Base-by-base conservation (phyloP, 805 yeast genomes). In the Candida montana region DNA sequence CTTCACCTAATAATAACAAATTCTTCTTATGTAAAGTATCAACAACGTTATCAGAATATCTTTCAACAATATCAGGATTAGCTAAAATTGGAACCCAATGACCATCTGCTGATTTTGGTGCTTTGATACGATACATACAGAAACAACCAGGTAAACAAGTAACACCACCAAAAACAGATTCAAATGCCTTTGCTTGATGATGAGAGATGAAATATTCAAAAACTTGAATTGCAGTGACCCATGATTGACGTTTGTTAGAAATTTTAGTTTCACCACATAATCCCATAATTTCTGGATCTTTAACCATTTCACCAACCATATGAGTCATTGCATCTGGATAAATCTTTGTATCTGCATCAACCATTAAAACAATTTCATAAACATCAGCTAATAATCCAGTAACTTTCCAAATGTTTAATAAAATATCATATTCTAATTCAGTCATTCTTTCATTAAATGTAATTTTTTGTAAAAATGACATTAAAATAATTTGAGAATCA, bases 71-170 rank as follows among this genome's bases (percentile, higher is more conserved):
- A 64, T 89, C 96, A 1, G 96, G 95, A 59, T 88, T 90, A 13
- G 95, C 87, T 53, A 89, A 68, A 44, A 89, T 83, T 7, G 97
- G 97, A 28, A 90, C 96, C 96, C 97, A 89, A 61, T 73, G 83
- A 6, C 85, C 86, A 42, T 77, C 79, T 12, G 67, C 50, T 13
- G 90, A 89, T 63, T 87, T 88, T 19, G 96, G 96, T 0, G 95
- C 71, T 62, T 89, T 89, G 59, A 89, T 85, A 53, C 97, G 75
- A 59, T 90, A 89, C 80, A 89, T 83, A 46, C 86, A 83, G 71
- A 89, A 89, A 69, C 97, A 89, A 31, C 97, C 97, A 0, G 97
- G 97, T 47, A 89, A 72, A 74, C 97, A 89, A 1, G 97, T 89
- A 13, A 89, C 97, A 51, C 93, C 83, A 44, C 96, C 96, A 62